Conservation (phyloP, 352 stramenopile species). For the Phytophthora crassamura region DNA sequence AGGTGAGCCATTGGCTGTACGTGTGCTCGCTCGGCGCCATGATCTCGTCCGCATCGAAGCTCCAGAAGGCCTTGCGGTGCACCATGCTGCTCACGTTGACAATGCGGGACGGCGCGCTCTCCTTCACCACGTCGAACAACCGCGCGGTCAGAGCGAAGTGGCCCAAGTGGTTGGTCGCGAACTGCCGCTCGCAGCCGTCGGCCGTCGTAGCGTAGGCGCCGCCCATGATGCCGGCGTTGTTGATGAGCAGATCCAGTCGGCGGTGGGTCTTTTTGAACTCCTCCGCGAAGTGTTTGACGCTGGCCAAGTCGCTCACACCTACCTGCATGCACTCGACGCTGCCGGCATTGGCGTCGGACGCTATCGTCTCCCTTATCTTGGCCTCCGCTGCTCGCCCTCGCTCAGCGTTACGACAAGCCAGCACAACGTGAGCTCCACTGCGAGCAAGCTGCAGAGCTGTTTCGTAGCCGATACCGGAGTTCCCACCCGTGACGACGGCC, state of each 20-base stretch:
- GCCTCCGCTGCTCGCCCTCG: conserved; percentile 14
- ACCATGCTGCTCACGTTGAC: conserved; percentile 54
- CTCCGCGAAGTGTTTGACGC: conserved; percentile 49
- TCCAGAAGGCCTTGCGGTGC: conserved; percentile 39
- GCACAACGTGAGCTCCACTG: conserved; percentile 37
- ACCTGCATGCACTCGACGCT: conserved; percentile 61
- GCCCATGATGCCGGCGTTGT: conserved; percentile 70
- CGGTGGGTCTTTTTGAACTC: conserved; percentile 38
- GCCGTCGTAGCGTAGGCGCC: conserved; percentile 39
- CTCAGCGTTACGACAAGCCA: conserved; percentile 31
- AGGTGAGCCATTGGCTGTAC: conserved; percentile 52
- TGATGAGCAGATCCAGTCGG: conserved; percentile 64
- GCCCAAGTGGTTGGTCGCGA: conserved; percentile 72
- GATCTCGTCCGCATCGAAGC: conserved; percentile 31
- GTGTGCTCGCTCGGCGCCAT: conserved; percentile 24
- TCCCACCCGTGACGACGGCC: conserved; percentile 19
- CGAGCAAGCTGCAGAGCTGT: conserved; percentile 21
- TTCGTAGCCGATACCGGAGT: conserved; percentile 36
- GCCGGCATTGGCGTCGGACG: conserved; percentile 2
- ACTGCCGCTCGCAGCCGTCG: conserved; percentile 65
- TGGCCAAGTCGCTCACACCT: conserved; percentile 51
- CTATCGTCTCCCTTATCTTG: conserved; percentile 12
- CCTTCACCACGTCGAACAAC: conserved; percentile 49
- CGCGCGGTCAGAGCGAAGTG: conserved; percentile 60
- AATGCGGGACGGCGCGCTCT: conserved; percentile 37